These are phyloP conservation scores for Xylaria sp. DNA, from an alignment of 2,329 filamentous ascomycete species.

Conservation along the genomic window DNA sequence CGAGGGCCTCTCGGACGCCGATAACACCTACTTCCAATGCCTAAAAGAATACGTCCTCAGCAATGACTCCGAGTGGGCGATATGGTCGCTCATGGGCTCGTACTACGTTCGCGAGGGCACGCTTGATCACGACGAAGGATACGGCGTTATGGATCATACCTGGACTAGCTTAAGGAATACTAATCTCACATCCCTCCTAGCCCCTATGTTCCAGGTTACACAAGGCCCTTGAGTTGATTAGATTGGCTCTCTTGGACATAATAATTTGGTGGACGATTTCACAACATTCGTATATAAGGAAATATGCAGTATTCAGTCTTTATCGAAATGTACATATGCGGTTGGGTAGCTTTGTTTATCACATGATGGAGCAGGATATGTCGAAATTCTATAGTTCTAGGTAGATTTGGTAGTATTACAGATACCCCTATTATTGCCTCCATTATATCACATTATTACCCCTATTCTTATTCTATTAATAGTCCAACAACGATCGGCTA, in stretches of 20 bases:
- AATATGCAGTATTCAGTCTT: too few species aligned
- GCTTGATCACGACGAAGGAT: constrained; percentile 64
- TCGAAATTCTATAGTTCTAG: neutral
- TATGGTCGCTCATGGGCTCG: constrained; percentile 68
- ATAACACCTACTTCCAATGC: constrained; percentile 63
- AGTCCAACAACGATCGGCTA: neutral
- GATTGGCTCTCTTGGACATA: neutral
- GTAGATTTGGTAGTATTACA: constrained; percentile 2
- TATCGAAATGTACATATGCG: constrained; percentile 8
- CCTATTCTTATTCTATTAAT: neutral
- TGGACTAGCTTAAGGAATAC: constrained; percentile 57
- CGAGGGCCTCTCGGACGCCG: constrained; percentile 57
- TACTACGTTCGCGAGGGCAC: constrained; percentile 66
- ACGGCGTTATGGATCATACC: constrained; percentile 60
- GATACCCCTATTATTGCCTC: constrained; percentile 12
- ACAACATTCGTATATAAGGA: neutral
- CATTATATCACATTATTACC: neutral
- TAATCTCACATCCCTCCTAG: constrained; percentile 46
- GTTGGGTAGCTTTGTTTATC: neutral
- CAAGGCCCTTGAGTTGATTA: constrained; percentile 52
- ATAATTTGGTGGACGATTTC: neutral
- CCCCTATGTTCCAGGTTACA: constrained; percentile 54
- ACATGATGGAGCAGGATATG: neutral
- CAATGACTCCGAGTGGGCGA: constrained; percentile 69
- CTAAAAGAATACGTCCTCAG: constrained; percentile 62